These are phyloP conservation scores for Epichloe baconii DNA, from an alignment of 2,329 filamentous ascomycete genomes.

Conservation along the genomic window DNA sequence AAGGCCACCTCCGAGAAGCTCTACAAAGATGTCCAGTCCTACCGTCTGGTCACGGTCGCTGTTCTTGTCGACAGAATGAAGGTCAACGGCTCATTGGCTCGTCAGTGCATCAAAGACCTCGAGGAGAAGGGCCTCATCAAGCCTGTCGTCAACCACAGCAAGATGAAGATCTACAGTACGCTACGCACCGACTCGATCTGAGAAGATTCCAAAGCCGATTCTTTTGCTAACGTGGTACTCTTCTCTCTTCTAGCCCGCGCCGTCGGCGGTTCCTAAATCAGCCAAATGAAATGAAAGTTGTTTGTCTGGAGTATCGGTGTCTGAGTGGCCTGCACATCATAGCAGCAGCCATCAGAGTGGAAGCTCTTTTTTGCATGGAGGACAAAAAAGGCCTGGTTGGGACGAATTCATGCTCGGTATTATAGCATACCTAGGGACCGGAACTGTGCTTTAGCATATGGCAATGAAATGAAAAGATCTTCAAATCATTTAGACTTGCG, in stretches of 20 bases:
- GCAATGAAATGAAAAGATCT: conserved; percentile 25
- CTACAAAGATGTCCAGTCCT: conserved; percentile 99
- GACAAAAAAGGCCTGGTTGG: conserved; percentile 22
- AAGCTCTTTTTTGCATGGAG: conserved; percentile 20
- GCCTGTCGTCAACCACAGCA: conserved; percentile 92
- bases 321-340: conserved; percentile 22
- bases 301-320: conserved; percentile 26
- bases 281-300: conserved; percentile 18
- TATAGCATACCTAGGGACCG: conserved; percentile 24
- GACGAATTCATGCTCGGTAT: conserved; percentile 27
- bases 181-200: conserved; percentile 6
- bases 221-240: not conserved
- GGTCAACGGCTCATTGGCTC: conserved; percentile 97
- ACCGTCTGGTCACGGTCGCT: conserved; percentile 97
- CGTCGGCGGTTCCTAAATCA: conserved; percentile 37
- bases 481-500: not conserved
- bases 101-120: conserved; percentile 77
- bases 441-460: conserved; percentile 24
- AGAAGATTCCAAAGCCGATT: not conserved
- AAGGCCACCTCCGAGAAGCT: conserved; percentile 96
- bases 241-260: conserved; percentile 41
- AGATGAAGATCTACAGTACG: conserved; percentile 94
- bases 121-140: conserved; percentile 99
- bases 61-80: conserved; percentile 98
- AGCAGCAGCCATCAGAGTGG: conserved; percentile 21